Conservation (phyloP, 1,139 yeast species). For the Yamadazyma triangularis region DNA sequence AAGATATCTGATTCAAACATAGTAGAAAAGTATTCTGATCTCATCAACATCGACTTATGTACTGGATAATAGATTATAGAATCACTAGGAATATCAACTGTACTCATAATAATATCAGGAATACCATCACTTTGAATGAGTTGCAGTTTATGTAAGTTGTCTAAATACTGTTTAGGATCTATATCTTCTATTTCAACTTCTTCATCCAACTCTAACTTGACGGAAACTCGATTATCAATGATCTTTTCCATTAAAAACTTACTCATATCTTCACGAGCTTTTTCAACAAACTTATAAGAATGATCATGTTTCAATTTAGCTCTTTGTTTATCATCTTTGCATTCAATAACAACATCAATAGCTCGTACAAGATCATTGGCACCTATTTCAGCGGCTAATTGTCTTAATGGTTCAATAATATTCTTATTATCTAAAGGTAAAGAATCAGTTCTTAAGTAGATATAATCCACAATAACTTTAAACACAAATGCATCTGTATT, state of each 20-base stretch:
- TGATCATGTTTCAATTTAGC: constrained; percentile 42
- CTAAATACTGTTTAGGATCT: constrained; percentile 15
- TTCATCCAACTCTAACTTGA: constrained; percentile 11
- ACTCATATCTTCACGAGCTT: constrained; percentile 43
- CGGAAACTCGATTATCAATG: constrained; percentile 19
- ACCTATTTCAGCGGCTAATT: constrained; percentile 29
- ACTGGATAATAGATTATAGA: constrained; percentile 48
- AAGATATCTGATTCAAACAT: constrained; percentile 54
- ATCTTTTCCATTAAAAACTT: constrained; percentile 35
- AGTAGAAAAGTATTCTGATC: constrained; percentile 63
- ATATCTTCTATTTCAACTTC: constrained; percentile 32
- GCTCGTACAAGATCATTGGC: constrained; percentile 27
- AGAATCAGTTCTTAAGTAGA: constrained; percentile 43
- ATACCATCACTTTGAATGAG: constrained; percentile 22
- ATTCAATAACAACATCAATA: constrained; percentile 11
- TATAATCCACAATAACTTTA: constrained; percentile 38
- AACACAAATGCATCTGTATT: constrained; percentile 16
- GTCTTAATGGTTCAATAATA: too few relatives aligned
- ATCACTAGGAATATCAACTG: constrained; percentile 26
- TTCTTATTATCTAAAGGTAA: constrained; percentile 11
- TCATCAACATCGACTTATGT: constrained; percentile 54
- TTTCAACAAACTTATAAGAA: constrained; percentile 41
- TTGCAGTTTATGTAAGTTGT: constrained; percentile 11
- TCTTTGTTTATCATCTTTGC: constrained; percentile 19
- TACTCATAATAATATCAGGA: constrained; percentile 49